Percentiles rank a stretch among this genome's conserved stretches.
Evolutionary conservation across 345 rosid species (phyloP).

Genomic region (Populus pruinosa): DNA sequence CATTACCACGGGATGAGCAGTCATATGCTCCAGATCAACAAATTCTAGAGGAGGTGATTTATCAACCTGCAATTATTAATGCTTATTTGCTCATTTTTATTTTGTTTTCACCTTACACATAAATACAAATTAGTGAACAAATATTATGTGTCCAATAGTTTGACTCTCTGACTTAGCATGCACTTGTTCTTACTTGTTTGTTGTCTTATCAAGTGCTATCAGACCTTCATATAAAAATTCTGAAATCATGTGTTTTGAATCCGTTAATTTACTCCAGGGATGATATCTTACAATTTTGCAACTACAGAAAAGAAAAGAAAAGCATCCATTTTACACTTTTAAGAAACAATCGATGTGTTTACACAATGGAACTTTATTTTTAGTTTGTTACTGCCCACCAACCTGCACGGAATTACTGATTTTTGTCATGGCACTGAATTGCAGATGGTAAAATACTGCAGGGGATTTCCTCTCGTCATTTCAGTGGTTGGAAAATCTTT

Average conservation of each 20-base stretch:
- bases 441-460: constrained; percentile 25
- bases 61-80: neutral
- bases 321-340: neutral
- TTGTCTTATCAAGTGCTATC: too few relatives aligned
- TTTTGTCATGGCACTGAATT: neutral
- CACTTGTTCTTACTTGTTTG: too few relatives aligned
- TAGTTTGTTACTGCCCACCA: neutral
- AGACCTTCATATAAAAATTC: too few relatives aligned
- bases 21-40: constrained; percentile 5
- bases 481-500: constrained; percentile 23
- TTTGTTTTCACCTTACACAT: neutral
- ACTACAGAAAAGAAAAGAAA: neutral
- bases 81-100: neutral
- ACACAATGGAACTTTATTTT: neutral
- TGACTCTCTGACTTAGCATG: too few relatives aligned
- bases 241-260: neutral
- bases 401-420: neutral
- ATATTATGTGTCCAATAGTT: too few relatives aligned
- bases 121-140: too few relatives aligned
- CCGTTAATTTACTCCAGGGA: neutral
- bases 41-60: constrained; percentile 15
- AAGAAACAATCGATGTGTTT: neutral
- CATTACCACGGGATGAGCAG: constrained; percentile 3
- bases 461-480: constrained; percentile 28
- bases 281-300: neutral